Conservation (phyloP, 1,284 basidiomycete genomes). For the Pholiota adiposa region DNA sequence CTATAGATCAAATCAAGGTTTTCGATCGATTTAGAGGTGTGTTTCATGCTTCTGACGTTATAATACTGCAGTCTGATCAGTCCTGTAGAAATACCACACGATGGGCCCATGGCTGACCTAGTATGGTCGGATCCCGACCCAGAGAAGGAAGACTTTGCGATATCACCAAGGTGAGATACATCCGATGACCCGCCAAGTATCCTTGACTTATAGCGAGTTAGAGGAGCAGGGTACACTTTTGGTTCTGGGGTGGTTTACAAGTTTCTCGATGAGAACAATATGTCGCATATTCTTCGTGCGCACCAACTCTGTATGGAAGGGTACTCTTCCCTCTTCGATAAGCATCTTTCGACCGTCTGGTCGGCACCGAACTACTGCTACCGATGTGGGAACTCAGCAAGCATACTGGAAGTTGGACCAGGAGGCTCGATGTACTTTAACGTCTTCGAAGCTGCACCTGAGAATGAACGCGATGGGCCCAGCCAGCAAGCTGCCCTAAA, state of each 20-base stretch:
- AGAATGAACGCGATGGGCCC: slow-evolving; percentile 91
- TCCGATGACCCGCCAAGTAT: slow-evolving; percentile 19
- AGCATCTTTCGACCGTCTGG: slow-evolving; percentile 97
- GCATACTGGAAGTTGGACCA: slow-evolving; percentile 95
- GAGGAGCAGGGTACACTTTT: slow-evolving; percentile 98
- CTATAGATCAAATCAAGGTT: slow-evolving; percentile 99
- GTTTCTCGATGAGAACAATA: slow-evolving; percentile 92
- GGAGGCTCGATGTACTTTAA: slow-evolving; percentile 93
- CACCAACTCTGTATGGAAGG: slow-evolving; percentile 99
- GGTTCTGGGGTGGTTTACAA: slow-evolving; percentile 99
- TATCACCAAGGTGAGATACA: slow-evolving; percentile 84
- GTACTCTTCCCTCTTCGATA: slow-evolving; percentile 93
- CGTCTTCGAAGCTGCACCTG: slow-evolving; percentile 97
- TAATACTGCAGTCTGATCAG: slow-evolving; percentile 26
- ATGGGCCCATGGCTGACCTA: slow-evolving; percentile 99
- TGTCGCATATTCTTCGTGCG: slow-evolving; percentile 97
- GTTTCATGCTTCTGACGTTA: slow-evolving; percentile 24
- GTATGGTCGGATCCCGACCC: slow-evolving; percentile 99
- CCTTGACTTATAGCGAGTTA: slow-evolving; percentile 39
- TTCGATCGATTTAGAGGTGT: slow-evolving; percentile 96
- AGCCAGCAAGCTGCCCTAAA: slow-evolving; percentile 73
- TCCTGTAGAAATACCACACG: slow-evolving; percentile 91
- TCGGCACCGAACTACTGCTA: slow-evolving; percentile 99
- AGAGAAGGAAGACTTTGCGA: slow-evolving; percentile 99
- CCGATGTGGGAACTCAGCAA: slow-evolving; percentile 97